Evolutionary conservation across 768 basidiomycete species (phyloP), one percentile per base, ranked within the genome.

Genomic region (Boletus eberwhitei): DNA sequence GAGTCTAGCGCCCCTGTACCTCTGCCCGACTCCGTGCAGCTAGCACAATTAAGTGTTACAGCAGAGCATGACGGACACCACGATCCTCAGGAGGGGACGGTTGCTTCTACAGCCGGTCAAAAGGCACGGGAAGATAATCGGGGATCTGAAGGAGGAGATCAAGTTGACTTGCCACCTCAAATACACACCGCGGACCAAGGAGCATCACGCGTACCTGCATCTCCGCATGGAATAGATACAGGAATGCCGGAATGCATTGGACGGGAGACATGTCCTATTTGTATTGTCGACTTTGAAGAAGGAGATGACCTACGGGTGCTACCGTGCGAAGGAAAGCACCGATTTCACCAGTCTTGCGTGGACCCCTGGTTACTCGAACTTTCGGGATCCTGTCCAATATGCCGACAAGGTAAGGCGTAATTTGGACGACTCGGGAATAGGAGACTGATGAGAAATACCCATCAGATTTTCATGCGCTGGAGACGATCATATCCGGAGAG

Each of bases 301-400:
- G 95, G 93, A 1, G 95, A 98, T 63, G 91, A 96, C 68, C 72
- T 97, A 14, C 85, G 95, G 22, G 80, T 96, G 38, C 73, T 98
- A 45, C 95, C 94, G 1, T 98, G 95, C 71, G 90, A 94, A 65
- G 89, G 88, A 43, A 85, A 90, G 59, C 95, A 98, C 67, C 79
- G 82, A 54, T 98, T 96, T 75, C 95, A 98, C 64, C 86, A 88
- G 64, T 73, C 75, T 37, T 97, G 94, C 66, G 93, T 96, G 52
- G 94, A 96, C 71, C 91, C 88, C 34, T 96, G 95, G 95, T 74
- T 98, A 39, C 77, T 98, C 43, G 85, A 94, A 62, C 77, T 96
- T 26, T 94, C 93, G 1, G 87, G 87, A 54, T 88, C 90, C 32
- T 97, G 96, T 72, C 95, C 95, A 6, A 81, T 97, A 29, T 97